A percentile compares a stretch with the other conserved stretches of the same genome.
These are phyloP conservation scores for Xylariaceae sp. DNA, from an alignment of 2,329 filamentous ascomycete genomes.

Conservation along the genomic window DNA sequence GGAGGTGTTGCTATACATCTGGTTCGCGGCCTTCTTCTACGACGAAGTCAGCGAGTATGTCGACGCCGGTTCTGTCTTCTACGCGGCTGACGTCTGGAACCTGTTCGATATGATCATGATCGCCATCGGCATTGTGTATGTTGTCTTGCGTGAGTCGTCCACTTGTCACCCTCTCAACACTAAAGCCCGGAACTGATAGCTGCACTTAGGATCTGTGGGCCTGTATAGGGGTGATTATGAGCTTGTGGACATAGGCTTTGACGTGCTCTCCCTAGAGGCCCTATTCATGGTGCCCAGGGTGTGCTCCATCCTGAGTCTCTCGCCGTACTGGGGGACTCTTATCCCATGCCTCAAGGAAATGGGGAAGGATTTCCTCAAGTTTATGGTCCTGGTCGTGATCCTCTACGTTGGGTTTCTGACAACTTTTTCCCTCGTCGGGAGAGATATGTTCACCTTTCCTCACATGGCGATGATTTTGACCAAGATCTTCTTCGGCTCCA, in stretches of 20 bases:
- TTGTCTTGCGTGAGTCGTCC: conserved; percentile 55
- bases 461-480: conserved; percentile 71
- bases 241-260: conserved; percentile 74
- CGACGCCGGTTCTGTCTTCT: conserved; percentile 82
- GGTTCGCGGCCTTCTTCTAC: conserved; percentile 81
- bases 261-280: conserved; percentile 82
- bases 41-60: conserved; percentile 79
- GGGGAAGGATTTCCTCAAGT: conserved; percentile 78
- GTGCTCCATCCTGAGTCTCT: conserved; percentile 78
- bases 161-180: background rate
- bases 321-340: conserved; percentile 82
- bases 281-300: conserved; percentile 85
- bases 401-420: conserved; percentile 84
- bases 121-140: conserved; percentile 62
- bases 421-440: conserved; percentile 72
- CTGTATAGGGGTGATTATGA: conserved; percentile 49
- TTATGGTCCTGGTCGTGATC: conserved; percentile 64
- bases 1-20: conserved; percentile 72
- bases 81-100: conserved; percentile 77
- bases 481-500: conserved; percentile 75
- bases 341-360: conserved; percentile 91
- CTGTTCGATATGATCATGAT: conserved; percentile 69
- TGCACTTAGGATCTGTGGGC: conserved; percentile 53
- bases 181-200: conserved; percentile 12
- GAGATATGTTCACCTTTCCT: conserved; percentile 55